A percentile compares a stretch with the other conserved stretches of the same genome.
These are phyloP conservation scores for Crithidia fasciculata DNA, from an alignment of 208 protist species.

Conservation along the genomic window DNA sequence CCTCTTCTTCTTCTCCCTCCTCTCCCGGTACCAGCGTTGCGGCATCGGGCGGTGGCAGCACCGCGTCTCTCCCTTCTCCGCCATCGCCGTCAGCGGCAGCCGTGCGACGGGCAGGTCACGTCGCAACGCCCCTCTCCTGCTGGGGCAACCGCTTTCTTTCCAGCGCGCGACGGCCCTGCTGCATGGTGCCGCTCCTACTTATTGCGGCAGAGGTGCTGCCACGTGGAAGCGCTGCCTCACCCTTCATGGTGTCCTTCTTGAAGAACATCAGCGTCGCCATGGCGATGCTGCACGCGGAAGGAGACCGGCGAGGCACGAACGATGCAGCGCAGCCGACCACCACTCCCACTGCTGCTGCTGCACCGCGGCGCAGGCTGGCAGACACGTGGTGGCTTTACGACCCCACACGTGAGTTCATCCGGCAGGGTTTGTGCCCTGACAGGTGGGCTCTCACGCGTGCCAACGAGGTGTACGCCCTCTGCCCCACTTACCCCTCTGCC, in stretches of 20 bases:
- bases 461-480: slow-evolving; percentile 43
- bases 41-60: background rate
- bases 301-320: too few relatives aligned
- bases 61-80: background rate
- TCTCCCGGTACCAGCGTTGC: background rate
- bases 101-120: background rate
- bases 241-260: slow-evolving; percentile 47
- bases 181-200: slow-evolving; percentile 51
- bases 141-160: slow-evolving; percentile 50
- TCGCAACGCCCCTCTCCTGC: slow-evolving; percentile 6
- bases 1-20: background rate
- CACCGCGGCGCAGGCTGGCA: background rate
- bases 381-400: slow-evolving; percentile 66
- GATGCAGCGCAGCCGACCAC: too few relatives aligned
- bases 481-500: slow-evolving; percentile 52
- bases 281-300: slow-evolving; percentile 12
- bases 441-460: slow-evolving; percentile 41
- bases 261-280: slow-evolving; percentile 48
- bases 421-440: slow-evolving; percentile 37
- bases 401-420: slow-evolving; percentile 38
- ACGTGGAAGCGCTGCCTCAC: slow-evolving; percentile 14
- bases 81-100: background rate
- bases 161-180: slow-evolving; percentile 47
- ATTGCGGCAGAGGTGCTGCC: slow-evolving; percentile 44
- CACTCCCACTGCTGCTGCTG: too few relatives aligned